These are phyloP conservation scores for Termitomyces titanicus DNA, from an alignment of 768 basidiomycete genomes.

Conservation along the genomic window DNA sequence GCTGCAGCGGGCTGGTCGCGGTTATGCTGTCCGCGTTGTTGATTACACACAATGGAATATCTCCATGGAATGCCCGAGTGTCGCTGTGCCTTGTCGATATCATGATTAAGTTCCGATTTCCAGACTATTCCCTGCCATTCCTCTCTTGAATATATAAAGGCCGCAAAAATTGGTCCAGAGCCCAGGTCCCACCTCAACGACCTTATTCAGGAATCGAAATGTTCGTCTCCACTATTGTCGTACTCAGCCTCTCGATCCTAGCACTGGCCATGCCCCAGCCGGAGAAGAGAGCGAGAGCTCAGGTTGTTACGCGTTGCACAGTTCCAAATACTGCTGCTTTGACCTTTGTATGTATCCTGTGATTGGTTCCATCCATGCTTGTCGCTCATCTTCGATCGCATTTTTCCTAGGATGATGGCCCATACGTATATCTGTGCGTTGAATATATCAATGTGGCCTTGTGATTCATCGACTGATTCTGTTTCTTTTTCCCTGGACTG, in stretches of 20 bases:
- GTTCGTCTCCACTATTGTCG: slow-evolving; percentile 9
- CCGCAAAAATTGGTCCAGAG: neutral
- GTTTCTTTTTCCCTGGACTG: neutral
- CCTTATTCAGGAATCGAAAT: neutral
- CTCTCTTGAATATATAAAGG: neutral
- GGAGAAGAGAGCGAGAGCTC: slow-evolving; percentile 13
- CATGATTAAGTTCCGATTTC: too few species aligned
- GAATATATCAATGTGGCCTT: neutral
- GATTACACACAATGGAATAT: too few species aligned
- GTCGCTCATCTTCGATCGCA: neutral
- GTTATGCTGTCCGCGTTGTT: too few species aligned
- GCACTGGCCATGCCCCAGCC: slow-evolving; percentile 10
- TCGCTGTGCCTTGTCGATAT: too few species aligned
- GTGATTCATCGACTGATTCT: neutral
- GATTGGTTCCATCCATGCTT: neutral
- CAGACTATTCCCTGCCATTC: neutral
- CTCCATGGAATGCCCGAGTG: too few species aligned
- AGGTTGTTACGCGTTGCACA: slow-evolving; percentile 16
- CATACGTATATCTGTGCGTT: slow-evolving; percentile 12
- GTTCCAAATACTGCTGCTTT: slow-evolving; percentile 17
- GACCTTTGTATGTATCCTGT: slow-evolving; percentile 13
- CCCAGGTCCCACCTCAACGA: neutral
- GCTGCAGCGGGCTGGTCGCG: too few species aligned
- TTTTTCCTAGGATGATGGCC: slow-evolving; percentile 17
- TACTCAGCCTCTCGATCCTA: slow-evolving; percentile 7